A percentile compares a stretch with the other conserved stretches of the same genome.
phyloP scores from a whole-genome alignment of 164 flowering plant genomes.

The Nymphaea colorata region DNA sequence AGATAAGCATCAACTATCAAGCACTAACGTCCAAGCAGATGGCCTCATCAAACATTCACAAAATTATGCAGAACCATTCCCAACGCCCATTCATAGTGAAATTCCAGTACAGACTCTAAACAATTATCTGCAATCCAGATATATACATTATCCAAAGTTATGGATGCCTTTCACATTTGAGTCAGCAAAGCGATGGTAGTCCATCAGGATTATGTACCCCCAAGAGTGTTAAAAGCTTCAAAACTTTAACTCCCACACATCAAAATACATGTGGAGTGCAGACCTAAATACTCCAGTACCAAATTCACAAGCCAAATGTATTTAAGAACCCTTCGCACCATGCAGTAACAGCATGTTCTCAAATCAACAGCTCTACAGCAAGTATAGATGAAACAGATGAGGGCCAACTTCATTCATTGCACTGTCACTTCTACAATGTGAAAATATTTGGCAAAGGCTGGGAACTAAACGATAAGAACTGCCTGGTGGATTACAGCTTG shows the following conservation, averaged over 20 bases:
- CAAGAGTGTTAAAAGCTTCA: neutral
- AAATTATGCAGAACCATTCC: no score
- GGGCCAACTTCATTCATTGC: neutral
- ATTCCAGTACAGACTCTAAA: no score
- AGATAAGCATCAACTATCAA: neutral
- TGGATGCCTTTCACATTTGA: neutral
- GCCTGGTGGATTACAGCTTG: neutral
- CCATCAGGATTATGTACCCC: neutral
- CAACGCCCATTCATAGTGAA: no score
- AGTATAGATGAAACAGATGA: conserved; percentile 2
- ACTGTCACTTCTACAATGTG: neutral
- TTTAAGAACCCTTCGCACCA: neutral
- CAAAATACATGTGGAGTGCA: neutral
- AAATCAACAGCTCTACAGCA: neutral
- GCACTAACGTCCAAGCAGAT: neutral
- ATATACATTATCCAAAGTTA: neutral
- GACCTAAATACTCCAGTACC: neutral
- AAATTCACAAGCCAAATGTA: neutral
- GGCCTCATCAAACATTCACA: neutral
- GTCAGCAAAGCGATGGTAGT: neutral
- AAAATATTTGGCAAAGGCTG: neutral
- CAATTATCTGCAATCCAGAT: neutral
- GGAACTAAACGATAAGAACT: neutral
- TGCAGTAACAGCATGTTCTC: neutral
- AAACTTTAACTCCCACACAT: neutral